phyloP scores from a whole-genome alignment of 2,329 filamentous ascomycete species.

The Aspergillus spinulosporus region DNA sequence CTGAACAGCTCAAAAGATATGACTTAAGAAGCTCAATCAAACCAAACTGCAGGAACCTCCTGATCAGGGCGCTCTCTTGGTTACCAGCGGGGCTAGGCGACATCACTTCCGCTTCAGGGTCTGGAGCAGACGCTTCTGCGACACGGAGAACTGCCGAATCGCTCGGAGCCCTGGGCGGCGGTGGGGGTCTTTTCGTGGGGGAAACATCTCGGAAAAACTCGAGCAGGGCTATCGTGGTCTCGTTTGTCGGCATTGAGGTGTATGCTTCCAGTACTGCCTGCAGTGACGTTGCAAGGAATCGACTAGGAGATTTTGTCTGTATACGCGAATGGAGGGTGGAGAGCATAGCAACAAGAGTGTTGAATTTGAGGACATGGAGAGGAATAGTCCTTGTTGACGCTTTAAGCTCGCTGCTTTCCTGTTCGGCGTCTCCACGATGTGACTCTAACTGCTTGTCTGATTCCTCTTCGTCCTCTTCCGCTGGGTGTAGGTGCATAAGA shows the following conservation, averaged over 20 bases:
- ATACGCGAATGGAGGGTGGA: constrained; percentile 60
- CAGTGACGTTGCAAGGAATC: constrained; percentile 64
- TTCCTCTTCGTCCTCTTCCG: constrained; percentile 35
- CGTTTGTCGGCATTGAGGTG: constrained; percentile 55
- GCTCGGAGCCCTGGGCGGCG: constrained; percentile 60
- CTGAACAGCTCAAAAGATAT: constrained; percentile 51
- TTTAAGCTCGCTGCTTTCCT: constrained; percentile 20
- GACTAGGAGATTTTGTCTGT: constrained; percentile 64
- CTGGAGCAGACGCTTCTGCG: constrained; percentile 47
- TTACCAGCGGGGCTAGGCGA: constrained; percentile 38
- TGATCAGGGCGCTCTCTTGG: constrained; percentile 55
- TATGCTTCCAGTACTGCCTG: constrained; percentile 63
- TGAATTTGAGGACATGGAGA: constrained; percentile 43
- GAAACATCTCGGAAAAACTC: constrained; percentile 59
- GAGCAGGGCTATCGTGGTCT: constrained; percentile 58
- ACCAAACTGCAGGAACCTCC: constrained; percentile 61
- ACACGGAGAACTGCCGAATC: constrained; percentile 43
- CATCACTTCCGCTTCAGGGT: constrained; percentile 57
- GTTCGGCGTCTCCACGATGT: constrained; percentile 12
- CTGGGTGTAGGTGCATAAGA: constrained; percentile 57
- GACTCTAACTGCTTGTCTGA: constrained; percentile 22
- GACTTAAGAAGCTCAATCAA: constrained; percentile 63
- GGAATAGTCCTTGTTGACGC: constrained; percentile 21
- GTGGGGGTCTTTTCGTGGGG: constrained; percentile 58
- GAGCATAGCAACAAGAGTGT: constrained; percentile 52